Conservation (phyloP, 2,329 filamentous ascomycete species). For the Dactylellina sp. region DNA sequence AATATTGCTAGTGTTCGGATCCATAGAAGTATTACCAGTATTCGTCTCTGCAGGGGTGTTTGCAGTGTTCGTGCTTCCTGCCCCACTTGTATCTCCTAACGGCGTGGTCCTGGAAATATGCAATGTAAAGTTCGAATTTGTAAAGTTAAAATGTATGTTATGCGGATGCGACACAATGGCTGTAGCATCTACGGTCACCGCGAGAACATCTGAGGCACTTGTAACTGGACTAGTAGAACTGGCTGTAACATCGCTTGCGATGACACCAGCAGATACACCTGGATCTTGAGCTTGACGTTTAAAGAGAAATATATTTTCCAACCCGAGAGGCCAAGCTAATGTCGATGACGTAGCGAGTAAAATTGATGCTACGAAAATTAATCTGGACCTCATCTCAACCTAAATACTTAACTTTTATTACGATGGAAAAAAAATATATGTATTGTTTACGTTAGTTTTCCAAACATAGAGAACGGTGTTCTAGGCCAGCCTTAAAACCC, state of each 20-base stretch:
- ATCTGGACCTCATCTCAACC: neutral
- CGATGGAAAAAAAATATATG: neutral
- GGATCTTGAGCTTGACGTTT: neutral
- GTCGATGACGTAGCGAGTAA: neutral
- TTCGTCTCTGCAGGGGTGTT: no score
- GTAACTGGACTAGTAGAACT: neutral
- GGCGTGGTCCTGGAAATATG: neutral
- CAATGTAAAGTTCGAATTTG: neutral
- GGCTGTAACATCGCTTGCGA: neutral
- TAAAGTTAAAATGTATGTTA: neutral
- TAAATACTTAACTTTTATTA: neutral
- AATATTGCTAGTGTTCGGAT: no score
- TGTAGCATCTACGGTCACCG: no score
- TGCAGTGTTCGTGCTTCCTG: no score
- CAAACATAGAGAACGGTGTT: neutral
- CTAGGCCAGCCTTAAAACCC: neutral
- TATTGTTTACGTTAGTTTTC: neutral
- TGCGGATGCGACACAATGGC: neutral
- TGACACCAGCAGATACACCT: neutral
- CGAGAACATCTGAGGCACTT: no score
- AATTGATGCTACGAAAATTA: neutral
- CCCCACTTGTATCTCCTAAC: neutral
- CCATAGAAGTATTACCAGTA: no score
- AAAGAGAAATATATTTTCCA: neutral
- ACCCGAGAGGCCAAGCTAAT: neutral